Conservation (phyloP, 768 basidiomycete species). For the Collybia nuda region DNA sequence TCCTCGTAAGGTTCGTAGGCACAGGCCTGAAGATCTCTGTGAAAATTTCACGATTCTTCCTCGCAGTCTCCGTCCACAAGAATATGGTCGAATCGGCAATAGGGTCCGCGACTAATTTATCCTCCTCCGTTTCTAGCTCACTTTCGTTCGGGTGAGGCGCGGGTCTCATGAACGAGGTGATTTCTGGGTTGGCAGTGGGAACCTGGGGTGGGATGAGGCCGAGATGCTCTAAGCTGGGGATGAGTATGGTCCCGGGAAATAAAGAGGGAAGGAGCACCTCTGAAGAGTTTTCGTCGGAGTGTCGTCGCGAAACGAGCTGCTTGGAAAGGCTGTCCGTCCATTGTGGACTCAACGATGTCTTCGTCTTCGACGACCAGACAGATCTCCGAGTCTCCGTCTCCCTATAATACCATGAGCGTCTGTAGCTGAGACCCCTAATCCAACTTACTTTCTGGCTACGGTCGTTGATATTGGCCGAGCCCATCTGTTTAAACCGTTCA, state of each 20-base stretch:
- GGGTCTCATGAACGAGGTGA: constrained; percentile 73
- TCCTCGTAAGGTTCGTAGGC: constrained; percentile 78
- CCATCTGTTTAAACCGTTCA: constrained; percentile 55
- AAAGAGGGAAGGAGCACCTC: constrained; percentile 45
- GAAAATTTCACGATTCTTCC: constrained; percentile 81
- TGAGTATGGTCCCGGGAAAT: constrained; percentile 5
- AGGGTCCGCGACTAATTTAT: constrained; percentile 76
- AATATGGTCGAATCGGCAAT: constrained; percentile 56
- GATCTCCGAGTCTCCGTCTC: constrained; percentile 95
- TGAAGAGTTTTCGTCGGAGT: constrained; percentile 79
- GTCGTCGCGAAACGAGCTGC: constrained; percentile 83
- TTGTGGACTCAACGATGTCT: constrained; percentile 69
- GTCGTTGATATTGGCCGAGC: constrained; percentile 92
- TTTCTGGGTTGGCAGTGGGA: constrained; percentile 30
- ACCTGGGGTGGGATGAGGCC: constrained; percentile 81
- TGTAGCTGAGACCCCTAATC: neutral
- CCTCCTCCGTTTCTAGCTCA: constrained; percentile 56
- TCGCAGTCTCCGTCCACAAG: constrained; percentile 72
- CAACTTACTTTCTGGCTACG: constrained; percentile 68
- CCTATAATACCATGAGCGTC: constrained; percentile 36
- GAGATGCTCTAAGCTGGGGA: constrained; percentile 63
- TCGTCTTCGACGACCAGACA: constrained; percentile 89
- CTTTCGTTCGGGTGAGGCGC: constrained; percentile 73
- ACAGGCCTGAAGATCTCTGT: constrained; percentile 86
- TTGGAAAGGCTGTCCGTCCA: constrained; percentile 75